Evolutionary conservation across 1,284 basidiomycete species (phyloP).

Genomic region (Heimioporus punctisporus): DNA sequence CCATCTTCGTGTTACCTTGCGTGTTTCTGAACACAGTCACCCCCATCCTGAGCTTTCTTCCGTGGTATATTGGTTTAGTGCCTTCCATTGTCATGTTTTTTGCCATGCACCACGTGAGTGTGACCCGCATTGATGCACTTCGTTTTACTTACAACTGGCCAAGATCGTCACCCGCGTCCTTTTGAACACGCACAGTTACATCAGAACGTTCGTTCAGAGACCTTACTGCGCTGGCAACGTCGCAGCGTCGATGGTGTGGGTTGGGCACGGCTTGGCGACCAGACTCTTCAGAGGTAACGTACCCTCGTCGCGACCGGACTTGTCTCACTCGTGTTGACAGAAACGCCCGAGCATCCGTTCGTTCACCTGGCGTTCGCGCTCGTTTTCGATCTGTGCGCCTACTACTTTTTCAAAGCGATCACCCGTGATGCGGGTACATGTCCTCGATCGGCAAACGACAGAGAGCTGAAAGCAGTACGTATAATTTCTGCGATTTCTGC

Average conservation of each 20-base stretch:
- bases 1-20: slow-evolving; percentile 83
- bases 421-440: slow-evolving; percentile 92
- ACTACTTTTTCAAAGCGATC: slow-evolving; percentile 91
- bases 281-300: slow-evolving; percentile 65
- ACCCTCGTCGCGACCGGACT: not conserved
- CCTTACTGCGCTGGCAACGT: slow-evolving; percentile 97
- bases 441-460: slow-evolving; percentile 77
- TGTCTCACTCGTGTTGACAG: slow-evolving; percentile 37
- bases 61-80: slow-evolving; percentile 89
- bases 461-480: slow-evolving; percentile 80
- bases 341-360: slow-evolving; percentile 75
- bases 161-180: slow-evolving; percentile 84
- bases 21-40: slow-evolving; percentile 85
- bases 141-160: not conserved
- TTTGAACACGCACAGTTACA: slow-evolving; percentile 71
- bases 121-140: not conserved
- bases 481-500: not conserved
- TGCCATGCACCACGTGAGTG: slow-evolving; percentile 88
- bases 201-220: slow-evolving; percentile 74
- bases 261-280: slow-evolving; percentile 82
- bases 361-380: slow-evolving; percentile 80
- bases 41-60: slow-evolving; percentile 78
- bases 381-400: slow-evolving; percentile 71
- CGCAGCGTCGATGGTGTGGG: slow-evolving; percentile 85
- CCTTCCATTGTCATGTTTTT: slow-evolving; percentile 88